Evolutionary conservation across 1,284 basidiomycete genomes (phyloP), one percentile per base, ranked within the genome.

Genomic region (Spongispora temasekensis): DNA sequence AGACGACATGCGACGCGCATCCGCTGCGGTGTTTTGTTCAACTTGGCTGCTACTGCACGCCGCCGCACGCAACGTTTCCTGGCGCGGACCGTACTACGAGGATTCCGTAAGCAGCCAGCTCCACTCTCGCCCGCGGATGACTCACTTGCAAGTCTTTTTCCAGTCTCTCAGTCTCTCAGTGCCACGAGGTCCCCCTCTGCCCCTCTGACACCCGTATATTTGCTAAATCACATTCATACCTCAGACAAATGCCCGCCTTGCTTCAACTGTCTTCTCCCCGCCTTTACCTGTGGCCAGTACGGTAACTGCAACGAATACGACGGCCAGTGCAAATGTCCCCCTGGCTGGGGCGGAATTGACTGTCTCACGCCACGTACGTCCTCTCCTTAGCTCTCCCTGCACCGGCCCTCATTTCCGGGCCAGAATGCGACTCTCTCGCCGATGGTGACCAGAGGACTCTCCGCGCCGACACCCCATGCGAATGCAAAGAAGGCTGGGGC

Each of bases 401-500:
- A 2, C 5, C 13, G 10, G 34, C 6, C 25, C 56, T 48, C 25
- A 61, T 28, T 55, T 57, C 35, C 31, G 59, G 21, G 37, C 51
- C 37, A 94, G 91, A 91, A 75, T 98, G 96, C 67, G 97, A 94
- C 68, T 94, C 95, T 5, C 82, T 98, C 27, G 88, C 93, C 3
- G 94, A 98, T 65, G 95, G 95, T 0, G 87, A 90, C 53, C 88
- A 93, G 60, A 86, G 97, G 21, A 87, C 87, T 60, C 88, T 95
- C 27, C 82, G 95, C 59, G 88, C 90, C 53, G 84, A 87, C 12
- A 90, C 89, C 64, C 76, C 85, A 9, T 98, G 97, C 76, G 80
- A 94, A 34, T 99, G 97, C 73, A 92, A 91, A 67, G 91, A 95
- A 2, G 96, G 95, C 0, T 99, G 96, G 96, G 85, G 83, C 53